phyloP scores from a whole-genome alignment of 768 basidiomycete genomes.

The Sarcodon sp. region DNA sequence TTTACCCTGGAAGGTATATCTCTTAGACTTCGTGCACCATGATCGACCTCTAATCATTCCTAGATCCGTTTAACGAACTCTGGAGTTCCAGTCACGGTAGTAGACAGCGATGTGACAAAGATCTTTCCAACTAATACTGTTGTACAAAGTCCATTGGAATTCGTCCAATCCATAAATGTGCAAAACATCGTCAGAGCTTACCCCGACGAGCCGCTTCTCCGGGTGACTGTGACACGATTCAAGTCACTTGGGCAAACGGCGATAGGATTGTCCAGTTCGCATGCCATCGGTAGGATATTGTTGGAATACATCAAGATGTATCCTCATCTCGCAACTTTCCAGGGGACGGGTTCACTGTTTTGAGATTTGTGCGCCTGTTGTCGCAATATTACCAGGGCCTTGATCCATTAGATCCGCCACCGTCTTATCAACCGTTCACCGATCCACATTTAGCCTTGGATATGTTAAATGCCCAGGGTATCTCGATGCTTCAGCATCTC shows the following conservation, averaged over 20 bases:
- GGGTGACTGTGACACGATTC: constrained; percentile 5
- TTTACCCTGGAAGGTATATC: constrained; percentile 4
- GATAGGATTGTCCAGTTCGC: constrained; percentile 4
- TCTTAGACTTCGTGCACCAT: neutral
- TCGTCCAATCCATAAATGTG: constrained; percentile 1
- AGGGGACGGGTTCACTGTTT: constrained; percentile 5
- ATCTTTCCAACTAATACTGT: constrained; percentile 5
- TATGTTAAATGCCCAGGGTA: neutral
- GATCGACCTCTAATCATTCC: neutral
- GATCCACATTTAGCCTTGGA: neutral
- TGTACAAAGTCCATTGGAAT: constrained; percentile 5
- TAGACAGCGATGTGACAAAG: constrained; percentile 4
- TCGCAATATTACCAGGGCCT: constrained; percentile 9
- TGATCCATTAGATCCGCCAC: constrained; percentile 3
- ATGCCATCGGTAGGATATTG: constrained; percentile 1
- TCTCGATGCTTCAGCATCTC: neutral
- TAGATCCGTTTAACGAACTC: constrained; percentile 4
- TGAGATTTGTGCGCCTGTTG: constrained; percentile 5
- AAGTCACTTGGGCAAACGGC: constrained; percentile 4
- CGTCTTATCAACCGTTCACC: neutral
- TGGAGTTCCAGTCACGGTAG: constrained; percentile 4
- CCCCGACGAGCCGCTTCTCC: constrained; percentile 1
- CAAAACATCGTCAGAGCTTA: constrained; percentile 1
- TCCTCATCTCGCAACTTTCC: neutral
- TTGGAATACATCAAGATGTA: neutral